Conservation (phyloP, 305 asterid genomes). For the Stenogyne calaminthoides region DNA sequence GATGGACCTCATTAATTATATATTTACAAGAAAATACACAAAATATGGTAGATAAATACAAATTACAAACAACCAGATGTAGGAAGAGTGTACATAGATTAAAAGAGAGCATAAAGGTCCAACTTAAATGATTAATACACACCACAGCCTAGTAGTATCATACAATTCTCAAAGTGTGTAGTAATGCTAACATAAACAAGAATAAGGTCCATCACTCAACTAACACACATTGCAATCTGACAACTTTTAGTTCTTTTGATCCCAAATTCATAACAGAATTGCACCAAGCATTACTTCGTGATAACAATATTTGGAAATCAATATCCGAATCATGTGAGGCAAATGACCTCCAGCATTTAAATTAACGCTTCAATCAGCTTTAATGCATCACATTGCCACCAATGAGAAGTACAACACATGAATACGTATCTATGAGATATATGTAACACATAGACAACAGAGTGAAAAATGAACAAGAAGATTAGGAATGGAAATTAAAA, state of each 20-base stretch:
- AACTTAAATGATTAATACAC: background rate
- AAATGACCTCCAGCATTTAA: background rate
- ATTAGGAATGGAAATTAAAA: background rate
- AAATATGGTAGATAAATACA: background rate
- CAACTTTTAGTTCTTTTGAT: background rate
- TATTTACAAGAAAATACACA: background rate
- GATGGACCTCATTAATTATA: background rate
- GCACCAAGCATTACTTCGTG: background rate
- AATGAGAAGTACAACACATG: background rate
- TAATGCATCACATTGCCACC: background rate
- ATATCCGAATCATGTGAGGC: background rate
- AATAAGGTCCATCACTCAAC: background rate
- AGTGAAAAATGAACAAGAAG: background rate
- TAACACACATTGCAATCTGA: background rate
- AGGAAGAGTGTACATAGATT: background rate
- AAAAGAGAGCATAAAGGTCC: background rate
- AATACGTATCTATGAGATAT: background rate
- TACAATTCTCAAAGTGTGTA: background rate
- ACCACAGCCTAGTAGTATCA: background rate
- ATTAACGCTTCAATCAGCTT: background rate
- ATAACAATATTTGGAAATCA: constrained; percentile 1
- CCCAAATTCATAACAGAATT: background rate
- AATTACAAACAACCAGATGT: background rate
- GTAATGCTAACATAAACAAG: background rate
- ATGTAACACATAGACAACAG: background rate